A percentile compares a stretch with the other conserved stretches of the same genome.
phyloP scores from a whole-genome alignment of 225 moss, liverwort and hornwort genomes.

The Straminergon stramineum region DNA sequence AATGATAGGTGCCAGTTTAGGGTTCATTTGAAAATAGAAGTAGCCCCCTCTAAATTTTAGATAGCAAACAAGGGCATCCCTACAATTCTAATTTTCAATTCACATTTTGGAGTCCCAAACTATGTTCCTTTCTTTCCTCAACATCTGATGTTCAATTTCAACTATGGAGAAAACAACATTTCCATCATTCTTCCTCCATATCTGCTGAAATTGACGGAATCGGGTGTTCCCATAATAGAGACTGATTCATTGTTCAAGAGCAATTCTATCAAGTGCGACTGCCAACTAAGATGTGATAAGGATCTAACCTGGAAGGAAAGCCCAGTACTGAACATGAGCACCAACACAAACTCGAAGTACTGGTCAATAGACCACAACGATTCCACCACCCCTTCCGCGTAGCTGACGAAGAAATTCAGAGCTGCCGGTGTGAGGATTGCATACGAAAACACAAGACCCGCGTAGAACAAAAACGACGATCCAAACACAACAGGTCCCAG shows the following conservation, averaged over 20 bases:
- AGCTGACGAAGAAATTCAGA: constrained; percentile 87
- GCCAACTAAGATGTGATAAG: background rate
- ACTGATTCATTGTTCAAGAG: background rate
- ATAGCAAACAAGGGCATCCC: background rate
- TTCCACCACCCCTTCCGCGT: constrained; percentile 92
- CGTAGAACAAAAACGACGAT: constrained; percentile 77
- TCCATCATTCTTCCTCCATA: background rate
- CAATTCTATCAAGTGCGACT: background rate
- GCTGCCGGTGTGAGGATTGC: constrained; percentile 91
- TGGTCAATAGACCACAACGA: constrained; percentile 99
- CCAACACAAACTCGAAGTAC: constrained; percentile 98
- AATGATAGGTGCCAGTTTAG: background rate
- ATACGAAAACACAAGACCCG: constrained; percentile 84
- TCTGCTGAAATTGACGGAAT: background rate
- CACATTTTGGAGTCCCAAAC: background rate
- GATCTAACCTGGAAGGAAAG: constrained; percentile 78
- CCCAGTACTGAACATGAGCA: constrained; percentile 96
- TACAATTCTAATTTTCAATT: background rate
- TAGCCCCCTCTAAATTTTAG: background rate
- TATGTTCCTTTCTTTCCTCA: background rate
- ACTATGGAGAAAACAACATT: background rate
- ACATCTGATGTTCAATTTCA: background rate
- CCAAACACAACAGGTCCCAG: constrained; percentile 88
- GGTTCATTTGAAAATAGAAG: background rate
- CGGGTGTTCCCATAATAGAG: background rate